These are phyloP conservation scores for Mallotus nudiflorus DNA, from an alignment of 345 rosid species.

Conservation along the genomic window DNA sequence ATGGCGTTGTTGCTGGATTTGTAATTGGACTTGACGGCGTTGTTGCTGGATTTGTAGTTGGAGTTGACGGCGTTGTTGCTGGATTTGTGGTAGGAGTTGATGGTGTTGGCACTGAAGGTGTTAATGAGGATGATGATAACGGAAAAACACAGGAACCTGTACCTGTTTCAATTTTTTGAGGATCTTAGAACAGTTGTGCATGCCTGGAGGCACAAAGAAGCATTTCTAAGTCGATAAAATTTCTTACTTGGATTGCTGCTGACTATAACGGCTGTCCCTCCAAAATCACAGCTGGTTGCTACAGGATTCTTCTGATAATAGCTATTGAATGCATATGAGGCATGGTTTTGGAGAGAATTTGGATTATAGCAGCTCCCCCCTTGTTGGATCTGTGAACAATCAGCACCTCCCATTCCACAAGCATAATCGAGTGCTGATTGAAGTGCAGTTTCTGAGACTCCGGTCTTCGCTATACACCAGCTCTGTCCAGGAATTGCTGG, in stretches of 20 bases:
- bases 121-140: constrained; percentile 38
- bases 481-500: constrained; percentile 73
- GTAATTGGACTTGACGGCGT: no score
- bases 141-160: constrained; percentile 76
- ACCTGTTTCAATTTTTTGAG: constrained; percentile 44
- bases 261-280: constrained; percentile 65
- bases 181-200: neutral
- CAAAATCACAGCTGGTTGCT: constrained; percentile 86
- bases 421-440: constrained; percentile 92
- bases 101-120: constrained; percentile 45
- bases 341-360: constrained; percentile 66
- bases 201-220: neutral
- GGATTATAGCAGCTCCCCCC: constrained; percentile 85
- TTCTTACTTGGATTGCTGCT: constrained; percentile 81
- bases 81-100: constrained; percentile 25
- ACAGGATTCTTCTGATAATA: constrained; percentile 84
- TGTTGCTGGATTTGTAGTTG: constrained; percentile 21
- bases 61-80: constrained; percentile 20
- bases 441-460: constrained; percentile 50
- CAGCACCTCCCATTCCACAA: constrained; percentile 81
- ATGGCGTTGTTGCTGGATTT: constrained; percentile 40
- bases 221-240: neutral
- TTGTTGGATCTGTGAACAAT: constrained; percentile 85
- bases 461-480: constrained; percentile 88
- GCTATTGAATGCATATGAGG: constrained; percentile 90